Conservation (phyloP, 2,329 filamentous ascomycete species). For the Colletotrichum incanum region DNA sequence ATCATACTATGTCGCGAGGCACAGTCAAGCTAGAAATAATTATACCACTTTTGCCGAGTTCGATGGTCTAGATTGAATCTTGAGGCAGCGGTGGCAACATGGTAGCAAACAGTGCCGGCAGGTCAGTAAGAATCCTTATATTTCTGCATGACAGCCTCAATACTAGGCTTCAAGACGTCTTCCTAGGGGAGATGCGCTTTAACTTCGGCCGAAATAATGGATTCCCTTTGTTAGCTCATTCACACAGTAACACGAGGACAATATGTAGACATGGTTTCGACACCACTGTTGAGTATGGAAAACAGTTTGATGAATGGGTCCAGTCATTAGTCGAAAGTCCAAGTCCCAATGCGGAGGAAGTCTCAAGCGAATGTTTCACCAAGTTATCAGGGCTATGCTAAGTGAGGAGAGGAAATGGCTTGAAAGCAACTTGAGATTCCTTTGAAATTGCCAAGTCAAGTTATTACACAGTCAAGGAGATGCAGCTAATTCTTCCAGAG, state of each 20-base stretch:
- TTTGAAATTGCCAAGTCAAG: background rate
- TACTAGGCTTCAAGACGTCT: accelerated
- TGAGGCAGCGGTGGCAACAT: no score
- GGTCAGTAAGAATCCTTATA: background rate
- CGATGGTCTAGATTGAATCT: background rate
- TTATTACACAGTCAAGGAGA: background rate
- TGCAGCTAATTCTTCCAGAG: background rate
- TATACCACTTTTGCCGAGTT: background rate
- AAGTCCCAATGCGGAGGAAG: background rate
- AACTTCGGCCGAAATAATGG: no score
- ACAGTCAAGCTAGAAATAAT: background rate
- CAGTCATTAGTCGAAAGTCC: background rate
- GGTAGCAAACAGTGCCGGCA: no score
- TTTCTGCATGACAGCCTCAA: background rate
- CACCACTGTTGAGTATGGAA: no score
- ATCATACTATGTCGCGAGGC: background rate
- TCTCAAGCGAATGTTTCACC: background rate
- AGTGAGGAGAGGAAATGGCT: background rate
- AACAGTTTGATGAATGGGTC: background rate
- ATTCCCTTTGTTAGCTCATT: no score
- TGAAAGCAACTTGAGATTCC: background rate
- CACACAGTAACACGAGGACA: no score
- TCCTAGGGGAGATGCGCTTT: background rate
- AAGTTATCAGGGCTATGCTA: background rate
- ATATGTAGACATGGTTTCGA: no score